These are phyloP conservation scores for Obelidium mucronatum DNA, from an alignment of 192 early-diverging fungal species.

Conservation along the genomic window DNA sequence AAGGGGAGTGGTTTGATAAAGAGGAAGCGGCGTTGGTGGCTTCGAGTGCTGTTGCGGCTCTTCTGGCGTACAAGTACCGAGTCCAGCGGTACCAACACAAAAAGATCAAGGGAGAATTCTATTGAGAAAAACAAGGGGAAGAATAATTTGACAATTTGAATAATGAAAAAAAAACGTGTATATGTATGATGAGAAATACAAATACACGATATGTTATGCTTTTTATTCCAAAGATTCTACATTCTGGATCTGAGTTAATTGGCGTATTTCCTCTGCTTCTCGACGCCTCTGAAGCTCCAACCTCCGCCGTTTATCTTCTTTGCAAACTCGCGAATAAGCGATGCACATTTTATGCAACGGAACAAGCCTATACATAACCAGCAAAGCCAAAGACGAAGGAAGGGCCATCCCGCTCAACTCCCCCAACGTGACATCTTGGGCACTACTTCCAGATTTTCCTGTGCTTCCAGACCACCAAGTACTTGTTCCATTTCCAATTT, in stretches of 20 bases:
- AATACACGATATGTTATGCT: too few species aligned
- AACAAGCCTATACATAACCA: constrained; percentile 45
- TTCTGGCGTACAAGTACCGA: not conserved
- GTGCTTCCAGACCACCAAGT: not conserved
- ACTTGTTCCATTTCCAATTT: not conserved
- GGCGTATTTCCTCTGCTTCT: not conserved
- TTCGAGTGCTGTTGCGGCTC: not conserved
- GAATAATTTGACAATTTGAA: too few species aligned
- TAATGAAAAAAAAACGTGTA: not conserved
- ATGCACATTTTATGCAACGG: constrained; percentile 45
- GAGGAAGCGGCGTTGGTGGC: constrained; percentile 1
- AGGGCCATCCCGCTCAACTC: constrained; percentile 47
- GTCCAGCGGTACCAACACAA: constrained; percentile 1
- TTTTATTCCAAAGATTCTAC: too few species aligned
- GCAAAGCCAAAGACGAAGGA: constrained; percentile 37
- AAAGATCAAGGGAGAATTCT: not conserved
- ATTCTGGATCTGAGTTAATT: not conserved
- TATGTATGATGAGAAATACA: too few species aligned
- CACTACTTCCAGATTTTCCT: not conserved
- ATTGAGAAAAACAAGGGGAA: too few species aligned
- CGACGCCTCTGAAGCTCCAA: not conserved
- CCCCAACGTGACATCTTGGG: constrained; percentile 32
- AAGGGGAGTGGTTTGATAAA: not conserved
- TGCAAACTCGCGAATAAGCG: constrained; percentile 23
- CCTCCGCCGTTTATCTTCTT: constrained; percentile 14